Base-by-base conservation (phyloP, 257 asterid genomes). In the Salvia rosmarinus region DNA sequence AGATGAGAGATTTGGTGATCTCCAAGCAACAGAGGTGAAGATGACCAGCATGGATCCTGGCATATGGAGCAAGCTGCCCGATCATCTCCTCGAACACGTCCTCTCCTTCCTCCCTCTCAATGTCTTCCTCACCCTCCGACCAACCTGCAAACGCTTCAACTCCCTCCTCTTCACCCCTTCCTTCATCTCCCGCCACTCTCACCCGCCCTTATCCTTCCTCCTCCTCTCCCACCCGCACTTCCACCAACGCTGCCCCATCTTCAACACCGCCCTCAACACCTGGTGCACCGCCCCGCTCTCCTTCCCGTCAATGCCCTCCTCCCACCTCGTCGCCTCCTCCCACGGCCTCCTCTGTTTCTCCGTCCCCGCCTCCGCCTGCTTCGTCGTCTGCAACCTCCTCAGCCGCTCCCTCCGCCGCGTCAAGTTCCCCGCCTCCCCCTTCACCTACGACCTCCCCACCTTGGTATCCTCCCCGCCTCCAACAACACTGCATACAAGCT, bases 141-240 rank as follows among this genome's bases (percentile, higher is more conserved):
- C 94, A 69, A 89, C 94, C 68, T 87, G 87, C 78, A 89, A 81
- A 67, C 87, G 76, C 74, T 85, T 89, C 88, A 78, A 78, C 30
- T 80, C 91, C 35, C 86, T 89, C 14, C 71, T 85, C 6, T 84
- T 61, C 78, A 78, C 91, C 3, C 91, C 91, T 2, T 11, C 37
- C 62, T 89, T 89, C 78, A 39, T 85, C 9, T 82, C 96, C 62
- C 83, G 72, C 37, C 83, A 81, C 77, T 72, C 76, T 6, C 67
- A 3, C 73, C 83, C 49, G 9, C 42, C 80, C 62, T 85, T 88
- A 30, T 82, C 91, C 10, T 87, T 89, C 80, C 78, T 89, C 78
- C 76, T 89, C 11, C 91, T 89, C 20, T 85, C 96, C 12, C 96
- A 89, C 54, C 90, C 90, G 9, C 91, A 84, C 32, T 85, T 84